These are phyloP conservation scores for Mrakia hoshinonis DNA, from an alignment of 768 basidiomycete species.

Conservation along the genomic window DNA sequence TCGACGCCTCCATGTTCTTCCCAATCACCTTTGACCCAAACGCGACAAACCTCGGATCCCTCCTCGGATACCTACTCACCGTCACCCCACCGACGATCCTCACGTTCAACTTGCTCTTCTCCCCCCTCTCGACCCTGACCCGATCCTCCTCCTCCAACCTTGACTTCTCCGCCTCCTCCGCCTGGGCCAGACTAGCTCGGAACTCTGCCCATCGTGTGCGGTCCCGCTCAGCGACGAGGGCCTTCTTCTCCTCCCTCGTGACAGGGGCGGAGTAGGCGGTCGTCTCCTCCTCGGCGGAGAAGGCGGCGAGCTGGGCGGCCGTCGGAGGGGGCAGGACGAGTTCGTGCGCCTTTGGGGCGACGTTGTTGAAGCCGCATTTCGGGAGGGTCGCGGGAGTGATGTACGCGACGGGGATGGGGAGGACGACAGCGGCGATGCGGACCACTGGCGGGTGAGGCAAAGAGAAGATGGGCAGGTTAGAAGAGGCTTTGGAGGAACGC, in stretches of 20 bases:
- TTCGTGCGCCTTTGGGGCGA: not conserved
- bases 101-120: too few species aligned
- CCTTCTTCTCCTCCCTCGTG: not conserved
- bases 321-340: constrained; percentile 12
- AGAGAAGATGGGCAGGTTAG: not conserved
- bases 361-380: constrained; percentile 9
- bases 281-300: not conserved
- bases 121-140: not conserved
- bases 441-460: not conserved
- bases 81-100: too few species aligned
- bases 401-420: constrained; percentile 14
- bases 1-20: not conserved
- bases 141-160: not conserved
- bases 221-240: not conserved
- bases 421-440: constrained; percentile 12
- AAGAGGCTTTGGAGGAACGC: not conserved
- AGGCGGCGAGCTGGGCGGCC: constrained; percentile 7
- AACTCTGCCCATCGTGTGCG: not conserved
- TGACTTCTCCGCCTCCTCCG: not conserved
- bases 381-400: constrained; percentile 15
- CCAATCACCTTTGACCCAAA: constrained; percentile 8
- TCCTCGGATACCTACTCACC: not conserved
- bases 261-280: not conserved
- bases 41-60: too few species aligned
- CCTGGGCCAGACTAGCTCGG: not conserved